Base-by-base conservation (phyloP, 2,329 filamentous ascomycete species). In the Fusarium tjaetaba region DNA sequence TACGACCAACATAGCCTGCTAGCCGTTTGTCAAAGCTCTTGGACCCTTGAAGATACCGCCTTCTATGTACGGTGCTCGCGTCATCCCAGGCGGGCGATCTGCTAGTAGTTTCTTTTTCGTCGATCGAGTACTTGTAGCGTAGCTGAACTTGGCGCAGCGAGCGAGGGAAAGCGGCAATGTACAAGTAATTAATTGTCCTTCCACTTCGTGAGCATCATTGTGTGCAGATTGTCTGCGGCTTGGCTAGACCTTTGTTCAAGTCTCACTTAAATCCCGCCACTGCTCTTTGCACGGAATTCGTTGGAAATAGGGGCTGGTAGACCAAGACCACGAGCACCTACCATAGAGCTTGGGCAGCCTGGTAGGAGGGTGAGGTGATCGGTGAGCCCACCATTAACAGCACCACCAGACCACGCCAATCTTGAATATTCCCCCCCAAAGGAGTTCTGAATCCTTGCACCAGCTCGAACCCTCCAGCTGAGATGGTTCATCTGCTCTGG, bases 281-380 rank as follows among this genome's bases (percentile, higher is more conserved):
- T 57, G 55, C 46, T 52, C 52, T 64, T 56, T 60, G 76, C 71
- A 75, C 69, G 57, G 69, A 61, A 73, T 61, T 70, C 55, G 39
- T 61, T 38, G 60, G 49, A 53, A 72, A 78, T 76, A 78, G 73
- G 76, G 76, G 76, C 56, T 71, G 55, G 51, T 11, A 60, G 68
- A 28, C 55, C 53, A 65, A 58, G 52, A 45, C 62, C 67, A 67
- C 56, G 42, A 72, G 67, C 45, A 48, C 67, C 53, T 65, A 43
- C 55, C 22, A 70, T 60, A 65, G 38, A 36, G 59, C 63, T 73
- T 62, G 53, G 30, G 57, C 43, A 57, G 55, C 38, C 65, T 62
- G 49, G 55, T 55, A 56, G 66, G 74, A 62, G 67, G 74, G 76
- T 78, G 76, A 78, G 72, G 69, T 75, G 76, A 78, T 78, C 64